phyloP scores from a whole-genome alignment of 768 basidiomycete species.

The Mycena albidolilacea region DNA sequence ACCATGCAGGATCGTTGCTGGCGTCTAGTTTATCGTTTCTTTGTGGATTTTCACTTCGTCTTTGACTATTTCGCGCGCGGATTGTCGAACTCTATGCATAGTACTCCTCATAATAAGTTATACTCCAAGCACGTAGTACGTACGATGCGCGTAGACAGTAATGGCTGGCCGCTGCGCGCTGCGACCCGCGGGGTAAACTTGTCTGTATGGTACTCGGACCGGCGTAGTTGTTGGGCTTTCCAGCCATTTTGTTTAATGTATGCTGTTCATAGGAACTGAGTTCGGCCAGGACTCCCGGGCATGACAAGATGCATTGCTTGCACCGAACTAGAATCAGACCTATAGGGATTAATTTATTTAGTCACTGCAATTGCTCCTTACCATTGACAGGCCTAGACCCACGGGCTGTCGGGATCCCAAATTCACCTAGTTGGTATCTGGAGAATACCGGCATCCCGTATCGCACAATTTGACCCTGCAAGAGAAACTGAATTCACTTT shows the following conservation, averaged over 20 bases:
- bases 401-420: no score
- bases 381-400: no score
- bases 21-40: constrained; percentile 56
- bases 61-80: background rate
- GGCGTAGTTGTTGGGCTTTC: background rate
- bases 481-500: no score
- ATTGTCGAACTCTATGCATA: constrained; percentile 33
- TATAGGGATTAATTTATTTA: no score
- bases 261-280: background rate
- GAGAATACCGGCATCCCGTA: no score
- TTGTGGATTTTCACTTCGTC: constrained; percentile 8
- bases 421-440: no score
- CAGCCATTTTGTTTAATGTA: background rate
- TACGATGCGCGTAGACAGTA: background rate
- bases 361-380: no score
- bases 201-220: background rate
- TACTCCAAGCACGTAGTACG: background rate
- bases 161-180: background rate
- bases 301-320: no score
- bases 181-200: background rate
- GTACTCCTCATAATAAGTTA: constrained; percentile 30
- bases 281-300: no score
- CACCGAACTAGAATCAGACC: no score
- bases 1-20: constrained; percentile 70
- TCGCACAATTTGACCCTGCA: no score